Base-by-base conservation (phyloP, 192 early-diverging fungal species). In the Coemansia sp. region DNA sequence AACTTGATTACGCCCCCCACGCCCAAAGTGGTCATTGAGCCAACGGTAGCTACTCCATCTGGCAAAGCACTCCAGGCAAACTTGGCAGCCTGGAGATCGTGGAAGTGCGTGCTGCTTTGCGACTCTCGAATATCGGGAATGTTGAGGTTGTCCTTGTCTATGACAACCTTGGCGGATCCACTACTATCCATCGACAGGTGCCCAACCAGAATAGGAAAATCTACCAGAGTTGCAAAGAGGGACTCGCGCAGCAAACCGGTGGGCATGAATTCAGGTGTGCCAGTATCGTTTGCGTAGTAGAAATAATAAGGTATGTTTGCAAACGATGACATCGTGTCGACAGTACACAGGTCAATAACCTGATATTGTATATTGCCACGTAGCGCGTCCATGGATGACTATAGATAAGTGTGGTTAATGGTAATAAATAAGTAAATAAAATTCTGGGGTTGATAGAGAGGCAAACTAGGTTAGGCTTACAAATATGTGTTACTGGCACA, bases 21-120 rank as follows among this genome's bases (percentile, higher is more conserved):
- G 3, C 53, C 69, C 4, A 14, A 34, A 4, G 60, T 21, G 9
- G 68, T 31, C 11, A 68, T 39, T 14, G 37, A 33, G 10, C 64
- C 45, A 0, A 57, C 53, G 1, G 64, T 66, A 3, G 50, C 19
- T 16, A 60, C 44, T 0, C 59, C 50, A 1, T 64, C 24, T 13
- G 74, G 65, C 42, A 67, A 33, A 3, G 69, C 41, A 29, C 34
- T 17, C 65, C 69, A 71, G 64, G 44, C 51, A 45, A 60, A 65
- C 24, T 39, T 35, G 10, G 39, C 37, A 2, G 27, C 34, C 16
- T 59, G 41, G 7, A 51, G 29, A 21, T 64, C 24, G 27, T 17
- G 34, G 46, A 64, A 71, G 3, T 71, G 37, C 3, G 60, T 0
- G 21, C 24, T 13, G 27, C 46, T 46, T 7, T 48, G 36, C 14